Conservation (phyloP, 768 basidiomycete genomes). For the Leccinellum rugosiceps region DNA sequence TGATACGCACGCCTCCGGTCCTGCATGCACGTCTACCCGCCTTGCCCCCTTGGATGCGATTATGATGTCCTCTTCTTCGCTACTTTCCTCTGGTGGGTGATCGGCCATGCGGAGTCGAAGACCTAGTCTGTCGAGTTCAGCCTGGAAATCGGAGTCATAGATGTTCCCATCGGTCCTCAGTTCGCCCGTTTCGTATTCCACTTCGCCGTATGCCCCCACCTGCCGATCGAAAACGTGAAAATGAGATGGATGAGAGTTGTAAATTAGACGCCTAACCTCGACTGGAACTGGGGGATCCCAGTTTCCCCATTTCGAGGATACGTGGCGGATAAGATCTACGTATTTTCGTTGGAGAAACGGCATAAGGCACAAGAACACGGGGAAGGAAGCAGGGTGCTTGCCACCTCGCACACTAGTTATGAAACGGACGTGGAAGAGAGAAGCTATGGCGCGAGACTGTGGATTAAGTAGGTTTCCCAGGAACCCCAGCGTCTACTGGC, state of each 20-base stretch:
- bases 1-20: constrained; percentile 21
- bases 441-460: not conserved
- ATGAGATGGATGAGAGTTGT: not conserved
- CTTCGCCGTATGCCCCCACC: constrained; percentile 35
- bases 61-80: constrained; percentile 22
- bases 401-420: not conserved
- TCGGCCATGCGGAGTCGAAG: constrained; percentile 6
- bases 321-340: constrained; percentile 31
- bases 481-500: constrained; percentile 3
- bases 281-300: constrained; percentile 36
- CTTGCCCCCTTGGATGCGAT: constrained; percentile 25
- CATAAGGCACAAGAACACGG: constrained; percentile 4
- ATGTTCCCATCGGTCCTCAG: constrained; percentile 32
- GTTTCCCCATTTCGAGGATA: constrained; percentile 37
- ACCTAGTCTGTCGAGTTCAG: constrained; percentile 7
- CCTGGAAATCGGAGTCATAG: constrained; percentile 22
- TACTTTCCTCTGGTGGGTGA: constrained; percentile 10
- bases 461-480: constrained; percentile 1
- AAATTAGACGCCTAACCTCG: constrained; percentile 17
- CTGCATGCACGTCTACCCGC: constrained; percentile 5
- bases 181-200: constrained; percentile 31
- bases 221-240: not conserved
- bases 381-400: not conserved
- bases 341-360: constrained; percentile 29
- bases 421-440: not conserved